Base-by-base conservation (phyloP, 2,329 filamentous ascomycete genomes). In the Didymella pinodella region DNA sequence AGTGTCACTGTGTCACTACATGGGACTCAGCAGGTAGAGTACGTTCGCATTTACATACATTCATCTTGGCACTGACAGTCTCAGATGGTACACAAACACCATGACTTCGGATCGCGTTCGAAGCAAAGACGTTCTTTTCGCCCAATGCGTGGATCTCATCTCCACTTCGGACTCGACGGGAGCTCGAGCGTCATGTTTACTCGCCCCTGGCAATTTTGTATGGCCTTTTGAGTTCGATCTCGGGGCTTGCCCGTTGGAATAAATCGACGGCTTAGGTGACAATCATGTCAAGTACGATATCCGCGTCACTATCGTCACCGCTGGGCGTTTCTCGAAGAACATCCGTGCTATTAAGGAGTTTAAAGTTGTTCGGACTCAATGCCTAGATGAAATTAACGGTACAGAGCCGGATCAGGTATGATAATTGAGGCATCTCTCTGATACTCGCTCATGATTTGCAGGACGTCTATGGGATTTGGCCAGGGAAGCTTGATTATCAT, bases 151-250 rank as follows among this genome's bases (percentile, higher is more conserved):
- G 16, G 32, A 36, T 26, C 11, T 16, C 3, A 25, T n/a, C 4
- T n/a, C 20, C 12, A n/a, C 25, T 2, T 20, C 16, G 2, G 3
- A 32, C 11, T 7, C 45, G 6, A 32, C 11, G 11, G 18, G 4
- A 32, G 18, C 7, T 38, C 12, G 34, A 6, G 8, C 32, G 11
- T 6, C 31, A 16, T 25, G 18, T n/a, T 14, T 38, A 6, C 31
- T 48, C 14, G 20, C n/a, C 12, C 20, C 46, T 26, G 46, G 22
- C 3, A 36, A 48, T 14, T n/a, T 36, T 28, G 46, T 48, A 3
- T 38, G 31, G 46, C 46, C 18, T 10, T 48, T 48, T 22, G 46
- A 38, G 20, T 48, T 48, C 16, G 46, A 48, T 38, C 46, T 48
- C 4, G 28, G 14, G 16, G 25, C 46, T 18, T 48, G 31, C 18